Evolutionary conservation across 495 filamentous ascomycete genomes (phyloP).

Genomic region (Physcia stellaris): DNA sequence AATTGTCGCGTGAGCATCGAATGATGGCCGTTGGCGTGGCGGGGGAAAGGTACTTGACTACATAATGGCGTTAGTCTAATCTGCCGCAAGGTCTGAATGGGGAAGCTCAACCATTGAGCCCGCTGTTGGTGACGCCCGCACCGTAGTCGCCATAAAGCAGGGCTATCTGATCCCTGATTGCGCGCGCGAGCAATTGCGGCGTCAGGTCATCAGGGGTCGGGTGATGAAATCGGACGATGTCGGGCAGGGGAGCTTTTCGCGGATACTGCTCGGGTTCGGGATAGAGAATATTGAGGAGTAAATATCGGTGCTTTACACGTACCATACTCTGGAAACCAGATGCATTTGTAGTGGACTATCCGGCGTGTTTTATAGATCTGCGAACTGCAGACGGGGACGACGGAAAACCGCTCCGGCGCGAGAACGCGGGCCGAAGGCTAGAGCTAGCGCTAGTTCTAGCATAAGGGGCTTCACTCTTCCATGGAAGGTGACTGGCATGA

Average conservation of each 20-base stretch:
- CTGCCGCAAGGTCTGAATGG: too few species aligned
- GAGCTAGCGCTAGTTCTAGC: too few species aligned
- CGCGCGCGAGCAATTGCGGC: slow-evolving; percentile 44
- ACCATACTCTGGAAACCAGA: too few species aligned
- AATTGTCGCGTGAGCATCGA: slow-evolving; percentile 61
- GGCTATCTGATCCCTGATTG: slow-evolving; percentile 53
- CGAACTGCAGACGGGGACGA: too few species aligned
- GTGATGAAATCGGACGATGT: slow-evolving; percentile 50
- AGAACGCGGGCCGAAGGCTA: too few species aligned
- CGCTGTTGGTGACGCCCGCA: slow-evolving; percentile 47
- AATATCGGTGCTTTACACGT: slow-evolving; percentile 86
- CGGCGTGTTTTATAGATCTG: too few species aligned
- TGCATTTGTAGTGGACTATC: too few species aligned
- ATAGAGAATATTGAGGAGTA: slow-evolving; percentile 84
- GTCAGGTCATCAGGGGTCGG: slow-evolving; percentile 59
- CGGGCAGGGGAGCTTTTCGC: slow-evolving; percentile 5
- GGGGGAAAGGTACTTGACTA: slow-evolving; percentile 84
- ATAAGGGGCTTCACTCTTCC: too few species aligned
- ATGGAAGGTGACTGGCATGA: too few species aligned
- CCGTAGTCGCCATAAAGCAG: slow-evolving; percentile 88
- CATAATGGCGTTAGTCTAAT: too few species aligned
- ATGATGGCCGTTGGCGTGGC: slow-evolving; percentile 93
- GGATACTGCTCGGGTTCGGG: slow-evolving; percentile 31
- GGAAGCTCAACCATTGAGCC: slow-evolving; percentile 59
- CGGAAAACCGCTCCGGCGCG: too few species aligned